A percentile compares a stretch with the other conserved stretches of the same genome.
These are phyloP conservation scores for Picochlorum costavermella DNA, from an alignment of 139 green algal genomes.

Conservation along the genomic window DNA sequence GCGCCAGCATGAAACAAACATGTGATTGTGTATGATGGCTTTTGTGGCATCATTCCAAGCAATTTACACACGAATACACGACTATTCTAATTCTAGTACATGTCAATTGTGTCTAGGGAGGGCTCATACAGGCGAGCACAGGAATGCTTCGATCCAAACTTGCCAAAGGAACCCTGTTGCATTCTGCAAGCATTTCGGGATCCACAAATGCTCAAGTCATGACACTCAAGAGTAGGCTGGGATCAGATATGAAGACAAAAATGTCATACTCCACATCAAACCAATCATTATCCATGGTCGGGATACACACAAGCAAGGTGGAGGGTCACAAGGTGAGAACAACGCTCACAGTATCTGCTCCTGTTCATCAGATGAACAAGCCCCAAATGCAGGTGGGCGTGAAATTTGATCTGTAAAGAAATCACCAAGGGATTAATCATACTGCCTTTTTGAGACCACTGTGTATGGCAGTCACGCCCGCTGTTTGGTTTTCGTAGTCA, in stretches of 20 bases:
- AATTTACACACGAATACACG: no score
- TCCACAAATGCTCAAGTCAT: neutral
- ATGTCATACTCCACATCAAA: neutral
- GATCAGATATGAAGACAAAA: conserved; percentile 1
- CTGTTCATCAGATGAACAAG: neutral
- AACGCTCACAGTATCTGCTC: neutral
- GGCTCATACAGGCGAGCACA: neutral
- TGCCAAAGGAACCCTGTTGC: neutral
- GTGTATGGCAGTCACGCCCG: conserved; percentile 91
- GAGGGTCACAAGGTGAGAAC: neutral
- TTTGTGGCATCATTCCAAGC: no score
- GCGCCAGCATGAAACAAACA: no score
- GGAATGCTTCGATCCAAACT: neutral
- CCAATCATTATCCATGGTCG: neutral
- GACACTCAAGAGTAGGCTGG: conserved; percentile 1
- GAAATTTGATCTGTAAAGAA: neutral
- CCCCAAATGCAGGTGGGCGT: neutral
- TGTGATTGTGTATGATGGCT: neutral
- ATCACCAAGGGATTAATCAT: neutral
- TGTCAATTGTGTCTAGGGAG: neutral
- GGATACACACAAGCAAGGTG: neutral
- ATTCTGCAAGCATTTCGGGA: neutral
- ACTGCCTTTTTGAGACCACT: conserved; percentile 70
- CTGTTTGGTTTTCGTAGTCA: conserved; percentile 72
- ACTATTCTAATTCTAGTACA: no score